Evolutionary conservation across 2,329 filamentous ascomycete species (phyloP).

Genomic region (Myriosclerotinia curreyana): DNA sequence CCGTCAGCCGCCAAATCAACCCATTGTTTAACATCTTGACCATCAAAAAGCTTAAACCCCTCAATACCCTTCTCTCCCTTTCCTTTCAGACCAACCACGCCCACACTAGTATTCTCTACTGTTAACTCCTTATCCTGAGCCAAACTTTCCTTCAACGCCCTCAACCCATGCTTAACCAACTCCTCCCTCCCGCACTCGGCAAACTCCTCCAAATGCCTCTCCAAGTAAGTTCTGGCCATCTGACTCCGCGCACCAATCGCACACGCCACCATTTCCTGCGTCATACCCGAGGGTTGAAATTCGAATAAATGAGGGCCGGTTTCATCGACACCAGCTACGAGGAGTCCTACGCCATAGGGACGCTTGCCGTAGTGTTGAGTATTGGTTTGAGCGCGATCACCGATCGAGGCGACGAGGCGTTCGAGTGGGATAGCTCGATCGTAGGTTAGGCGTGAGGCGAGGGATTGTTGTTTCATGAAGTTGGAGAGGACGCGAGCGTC

Average conservation of each 20-base stretch:
- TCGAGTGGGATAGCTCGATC: conserved; percentile 88
- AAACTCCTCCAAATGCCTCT: conserved; percentile 86
- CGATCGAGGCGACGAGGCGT: conserved; percentile 86
- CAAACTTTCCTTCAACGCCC: conserved; percentile 90
- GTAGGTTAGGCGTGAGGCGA: conserved; percentile 92
- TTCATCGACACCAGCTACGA: conserved; percentile 92
- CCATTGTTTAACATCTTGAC: conserved; percentile 80
- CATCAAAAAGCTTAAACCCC: conserved; percentile 87
- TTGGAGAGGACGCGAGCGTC: conserved; percentile 99
- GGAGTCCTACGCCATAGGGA: conserved; percentile 89
- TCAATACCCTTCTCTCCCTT: conserved; percentile 58
- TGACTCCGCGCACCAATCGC: conserved; percentile 94
- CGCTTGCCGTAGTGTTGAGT: conserved; percentile 97
- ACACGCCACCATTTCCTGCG: conserved; percentile 94
- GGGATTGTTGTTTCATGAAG: conserved; percentile 99
- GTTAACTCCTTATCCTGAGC: conserved; percentile 97
- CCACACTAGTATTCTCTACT: conserved; percentile 92
- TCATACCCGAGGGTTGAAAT: conserved; percentile 95
- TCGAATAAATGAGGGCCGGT: conserved; percentile 94
- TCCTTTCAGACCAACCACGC: conserved; percentile 66
- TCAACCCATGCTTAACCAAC: conserved; percentile 84
- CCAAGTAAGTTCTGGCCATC: conserved; percentile 96
- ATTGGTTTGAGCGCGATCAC: conserved; percentile 94
- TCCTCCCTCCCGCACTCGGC: conserved; percentile 73
- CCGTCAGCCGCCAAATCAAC: conserved; percentile 69